Evolutionary conservation across 495 filamentous ascomycete genomes (phyloP), one percentile per base, ranked within the genome.

Genomic region (Tuber indicum): DNA sequence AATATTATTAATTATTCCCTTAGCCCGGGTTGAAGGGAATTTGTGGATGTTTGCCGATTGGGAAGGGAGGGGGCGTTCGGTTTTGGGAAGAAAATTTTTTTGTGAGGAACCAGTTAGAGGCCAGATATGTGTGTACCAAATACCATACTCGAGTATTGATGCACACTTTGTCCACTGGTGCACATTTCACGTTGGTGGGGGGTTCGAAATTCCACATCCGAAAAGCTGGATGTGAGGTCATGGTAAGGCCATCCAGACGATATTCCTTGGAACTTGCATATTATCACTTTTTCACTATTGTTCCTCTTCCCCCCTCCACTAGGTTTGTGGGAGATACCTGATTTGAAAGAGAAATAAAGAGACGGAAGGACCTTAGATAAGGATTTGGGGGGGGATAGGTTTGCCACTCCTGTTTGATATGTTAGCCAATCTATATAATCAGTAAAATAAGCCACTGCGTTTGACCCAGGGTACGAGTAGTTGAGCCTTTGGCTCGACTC

Each of bases 221-320:
- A 36, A 36, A 36, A 36, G 58, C 49, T 75, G 52, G 76, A 70
- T 74, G 72, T 75, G 75, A 73, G 76, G 78, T 79, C 78, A 80
- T 70, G 74, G 73, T 79, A 71, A 62, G 32, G 41, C 42, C 36
- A 41, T 26, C 36, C 42, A 69, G 45, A 12, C 36, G 44, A 19
- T 58, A 8, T 41, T 70, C 49, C 69, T 36, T 75, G 58, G 58
- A 71, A 32, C 62, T 70, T 19, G 71, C 43, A 21, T n/a, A 32
- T 32, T 32, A 75, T 72, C 42, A 75, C 62, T n/a, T 23, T 23
- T 36, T 72, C 66, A 70, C 39, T 72, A 70, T 39, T 39, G 26
- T 66, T 39, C 39, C 21, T n/a, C 12, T 23, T n/a, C 52, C 62
- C 62, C 62, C 32, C 23, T 75, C 73, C 52, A 39, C n/a, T 10